These are phyloP conservation scores for Penicillium bovifimosum DNA, from an alignment of 495 filamentous ascomycete genomes.

Conservation along the genomic window DNA sequence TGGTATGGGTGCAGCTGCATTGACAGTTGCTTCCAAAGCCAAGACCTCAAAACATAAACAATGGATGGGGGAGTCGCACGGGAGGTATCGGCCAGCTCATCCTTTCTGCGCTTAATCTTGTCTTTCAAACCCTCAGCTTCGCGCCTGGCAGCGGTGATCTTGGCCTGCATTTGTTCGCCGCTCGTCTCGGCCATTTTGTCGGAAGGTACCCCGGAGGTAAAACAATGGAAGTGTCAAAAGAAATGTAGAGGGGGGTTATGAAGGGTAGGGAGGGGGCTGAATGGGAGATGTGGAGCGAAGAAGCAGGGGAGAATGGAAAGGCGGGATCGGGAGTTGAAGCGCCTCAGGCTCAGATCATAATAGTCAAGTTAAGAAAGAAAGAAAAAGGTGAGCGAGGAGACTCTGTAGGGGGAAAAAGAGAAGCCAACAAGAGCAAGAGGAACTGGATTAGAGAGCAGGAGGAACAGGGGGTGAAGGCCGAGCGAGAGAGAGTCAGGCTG, in stretches of 20 bases:
- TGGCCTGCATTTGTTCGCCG: slow-evolving; percentile 71
- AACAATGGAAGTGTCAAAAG: slow-evolving; percentile 12
- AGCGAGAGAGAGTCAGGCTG: slow-evolving; percentile 4
- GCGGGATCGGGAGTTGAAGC: not conserved
- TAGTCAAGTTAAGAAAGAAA: not conserved
- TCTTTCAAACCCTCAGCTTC: slow-evolving; percentile 98
- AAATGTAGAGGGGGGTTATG: slow-evolving; percentile 6
- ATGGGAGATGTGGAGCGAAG: slow-evolving; percentile 1
- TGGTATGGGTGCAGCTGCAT: not conserved
- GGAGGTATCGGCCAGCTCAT: slow-evolving; percentile 95
- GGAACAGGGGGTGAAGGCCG: slow-evolving; percentile 8
- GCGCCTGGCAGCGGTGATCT: slow-evolving; percentile 93
- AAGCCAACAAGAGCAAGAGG: slow-evolving; percentile 1
- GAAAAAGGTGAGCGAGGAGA: not conserved
- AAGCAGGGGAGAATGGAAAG: not conserved
- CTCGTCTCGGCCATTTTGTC: slow-evolving; percentile 57
- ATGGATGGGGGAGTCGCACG: slow-evolving; percentile 56
- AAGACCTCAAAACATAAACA: not conserved
- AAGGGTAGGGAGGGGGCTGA: slow-evolving; percentile 10
- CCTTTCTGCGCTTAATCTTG: slow-evolving; percentile 98
- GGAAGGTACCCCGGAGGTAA: slow-evolving; percentile 23
- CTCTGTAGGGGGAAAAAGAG: slow-evolving; percentile 1
- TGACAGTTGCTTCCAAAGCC: not conserved
- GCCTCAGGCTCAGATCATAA: slow-evolving; percentile 10
- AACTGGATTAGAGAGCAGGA: not conserved